Evolutionary conservation across 768 basidiomycete species (phyloP).

Genomic region (Hemileccinum impolitum): DNA sequence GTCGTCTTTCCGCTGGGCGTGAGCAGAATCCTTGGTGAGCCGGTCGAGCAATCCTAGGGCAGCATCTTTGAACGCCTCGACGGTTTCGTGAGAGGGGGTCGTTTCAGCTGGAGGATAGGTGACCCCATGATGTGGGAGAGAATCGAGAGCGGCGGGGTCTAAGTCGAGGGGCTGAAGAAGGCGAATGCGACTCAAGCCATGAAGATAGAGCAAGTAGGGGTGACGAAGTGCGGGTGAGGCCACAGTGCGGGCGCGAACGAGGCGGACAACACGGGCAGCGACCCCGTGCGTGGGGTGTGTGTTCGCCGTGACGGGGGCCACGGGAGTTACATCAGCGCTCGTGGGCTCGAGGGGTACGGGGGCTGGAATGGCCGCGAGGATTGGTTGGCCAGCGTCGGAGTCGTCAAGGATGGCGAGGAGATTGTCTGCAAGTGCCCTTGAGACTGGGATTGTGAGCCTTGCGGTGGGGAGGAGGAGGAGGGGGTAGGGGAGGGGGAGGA

Average conservation of each 20-base stretch:
- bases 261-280: conserved; percentile 66
- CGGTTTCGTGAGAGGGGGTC: conserved; percentile 49
- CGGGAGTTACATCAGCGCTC: conserved; percentile 3
- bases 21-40: conserved; percentile 42
- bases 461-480: conserved; percentile 73
- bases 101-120: conserved; percentile 42
- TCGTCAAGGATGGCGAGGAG: conserved; percentile 67
- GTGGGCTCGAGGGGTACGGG: conserved; percentile 23
- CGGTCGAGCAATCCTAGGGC: conserved; percentile 67
- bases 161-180: conserved; percentile 41
- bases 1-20: conserved; percentile 55
- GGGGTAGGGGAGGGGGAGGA: conserved; percentile 70
- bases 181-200: conserved; percentile 66
- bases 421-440: conserved; percentile 56
- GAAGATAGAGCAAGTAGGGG: conserved; percentile 67
- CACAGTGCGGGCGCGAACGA: conserved; percentile 57
- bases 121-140: conserved; percentile 41
- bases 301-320: conserved; percentile 1
- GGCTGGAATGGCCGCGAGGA: conserved; percentile 66
- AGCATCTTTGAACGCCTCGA: conserved; percentile 66
- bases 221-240: conserved; percentile 38
- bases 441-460: conserved; percentile 64
- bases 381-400: conserved; percentile 58
- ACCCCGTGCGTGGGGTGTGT: conserved; percentile 56
- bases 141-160: conserved; percentile 26